Base-by-base conservation (phyloP, 257 asterid species). In the Gardenia jasminoides region DNA sequence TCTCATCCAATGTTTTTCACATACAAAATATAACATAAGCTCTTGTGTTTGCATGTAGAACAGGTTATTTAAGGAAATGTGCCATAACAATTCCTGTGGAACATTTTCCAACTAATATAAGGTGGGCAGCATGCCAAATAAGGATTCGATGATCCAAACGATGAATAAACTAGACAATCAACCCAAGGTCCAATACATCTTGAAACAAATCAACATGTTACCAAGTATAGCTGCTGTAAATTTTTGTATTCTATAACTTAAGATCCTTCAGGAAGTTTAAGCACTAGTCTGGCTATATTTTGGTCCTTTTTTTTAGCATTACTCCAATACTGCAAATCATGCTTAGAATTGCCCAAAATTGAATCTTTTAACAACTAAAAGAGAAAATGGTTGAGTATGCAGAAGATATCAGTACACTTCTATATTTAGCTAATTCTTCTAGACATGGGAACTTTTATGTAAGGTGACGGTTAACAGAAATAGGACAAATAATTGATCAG, bases 401-500 rank as follows among this genome's bases (percentile, higher is more conserved):
- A 10, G 50, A 43, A 70, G 39, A 13, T 24, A 44, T 24, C 22
- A 44, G 48, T 71, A 56, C 28, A 22, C 43, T 46, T 26, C 4
- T 26, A 71, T n/a, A 4, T 26, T 13, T 13, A 10, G 0, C 2
- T n/a, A 9, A 24, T 46, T 46, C 9, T 24, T 69, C 10, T 0
- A 6, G 3, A 69, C 20, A 10, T 24, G 46, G 54, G 1, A 41
- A 41, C 54, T 43, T 41, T 16, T 54, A 54, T 54, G 22, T 58
- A 20, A 56, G 70, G 17, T 74, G 48, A 74, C 10, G 26, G 39
- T 16, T 44, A 68, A 76, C 65, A 10, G 72, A 24, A 46, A 62
- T 16, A 41, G 46, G 69, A 72, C 54, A 71, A 70, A 67, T 74
- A 36, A 69, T 70, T 66, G 77, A 76, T 61, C 46, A 76, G 50